These are phyloP conservation scores for Phialophora chinensis DNA, from an alignment of 2,329 filamentous ascomycete species.

Conservation along the genomic window DNA sequence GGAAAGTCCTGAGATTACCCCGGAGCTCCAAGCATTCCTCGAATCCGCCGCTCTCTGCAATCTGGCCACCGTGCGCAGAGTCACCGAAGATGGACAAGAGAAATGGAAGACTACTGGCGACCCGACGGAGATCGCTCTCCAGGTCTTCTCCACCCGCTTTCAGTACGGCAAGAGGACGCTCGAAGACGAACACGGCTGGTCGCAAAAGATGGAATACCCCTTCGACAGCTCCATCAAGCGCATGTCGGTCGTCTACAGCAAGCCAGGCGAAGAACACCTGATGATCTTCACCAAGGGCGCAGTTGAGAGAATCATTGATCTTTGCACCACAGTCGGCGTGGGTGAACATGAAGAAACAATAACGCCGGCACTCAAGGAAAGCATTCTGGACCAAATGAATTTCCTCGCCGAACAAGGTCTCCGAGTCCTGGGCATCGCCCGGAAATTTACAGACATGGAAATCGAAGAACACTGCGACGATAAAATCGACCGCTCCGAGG, in stretches of 20 bases:
- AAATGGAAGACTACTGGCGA: conserved; percentile 66
- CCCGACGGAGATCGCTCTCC: conserved; percentile 70
- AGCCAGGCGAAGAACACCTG: conserved; percentile 40
- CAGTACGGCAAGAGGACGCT: conserved; percentile 49
- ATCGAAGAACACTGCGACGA: conserved; percentile 37
- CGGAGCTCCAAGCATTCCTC: conserved; percentile 58
- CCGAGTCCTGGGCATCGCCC: conserved; percentile 65
- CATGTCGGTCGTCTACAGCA: conserved; percentile 67
- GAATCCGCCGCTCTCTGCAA: conserved; percentile 63
- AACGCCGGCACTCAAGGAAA: conserved; percentile 42
- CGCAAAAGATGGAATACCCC: conserved; percentile 65
- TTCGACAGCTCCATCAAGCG: conserved; percentile 70
- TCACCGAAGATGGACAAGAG: conserved; percentile 42
- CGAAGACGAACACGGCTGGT: conserved; percentile 52
- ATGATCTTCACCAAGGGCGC: conserved; percentile 67
- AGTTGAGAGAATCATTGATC: conserved; percentile 65
- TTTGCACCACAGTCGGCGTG: conserved; percentile 57
- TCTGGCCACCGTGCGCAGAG: conserved; percentile 57
- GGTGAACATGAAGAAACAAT: conserved; percentile 50
- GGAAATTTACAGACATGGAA: conserved; percentile 42
- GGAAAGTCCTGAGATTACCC: conserved; percentile 49
- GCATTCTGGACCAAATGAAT: conserved; percentile 62
- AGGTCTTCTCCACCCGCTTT: conserved; percentile 69
- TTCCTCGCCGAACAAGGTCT: conserved; percentile 64
- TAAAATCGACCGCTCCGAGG: conserved; percentile 52